These are phyloP conservation scores for Thalia dealbata DNA, from an alignment of 176 grass and related monocot species.

Conservation along the genomic window DNA sequence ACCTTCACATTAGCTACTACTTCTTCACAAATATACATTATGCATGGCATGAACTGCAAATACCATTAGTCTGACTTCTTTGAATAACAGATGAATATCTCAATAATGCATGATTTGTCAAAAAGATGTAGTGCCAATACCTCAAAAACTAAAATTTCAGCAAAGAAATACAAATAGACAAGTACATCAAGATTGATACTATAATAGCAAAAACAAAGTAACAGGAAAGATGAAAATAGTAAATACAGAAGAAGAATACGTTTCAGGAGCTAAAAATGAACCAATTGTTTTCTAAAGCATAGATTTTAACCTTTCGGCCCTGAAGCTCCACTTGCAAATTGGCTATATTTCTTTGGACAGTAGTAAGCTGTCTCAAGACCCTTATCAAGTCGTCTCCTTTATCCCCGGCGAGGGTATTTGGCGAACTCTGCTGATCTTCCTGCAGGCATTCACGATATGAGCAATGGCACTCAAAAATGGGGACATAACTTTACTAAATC, in stretches of 20 bases:
- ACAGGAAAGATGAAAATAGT: no score
- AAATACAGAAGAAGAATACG: neutral
- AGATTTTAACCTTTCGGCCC: conserved; percentile 65
- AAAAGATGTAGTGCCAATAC: neutral
- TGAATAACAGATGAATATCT: neutral
- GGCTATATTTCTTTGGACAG: conserved; percentile 69
- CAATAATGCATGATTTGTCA: neutral
- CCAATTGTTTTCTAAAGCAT: neutral
- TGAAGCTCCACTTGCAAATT: conserved; percentile 98
- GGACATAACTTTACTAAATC: neutral
- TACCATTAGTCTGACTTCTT: neutral
- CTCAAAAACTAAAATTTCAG: neutral
- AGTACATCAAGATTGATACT: neutral
- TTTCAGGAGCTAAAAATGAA: neutral
- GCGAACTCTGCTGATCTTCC: conserved; percentile 45
- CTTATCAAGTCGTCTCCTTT: conserved; percentile 83
- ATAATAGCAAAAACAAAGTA: no score
- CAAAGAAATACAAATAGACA: neutral
- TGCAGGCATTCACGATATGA: conserved; percentile 6
- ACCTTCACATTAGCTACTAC: no score
- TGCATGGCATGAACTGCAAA: no score
- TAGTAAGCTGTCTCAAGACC: conserved; percentile 84
- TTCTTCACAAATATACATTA: no score
- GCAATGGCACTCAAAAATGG: neutral
- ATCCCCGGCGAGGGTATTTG: conserved; percentile 27